Evolutionary conservation across 1,284 basidiomycete genomes (phyloP).

Genomic region (Kalmanozyma brasiliensis): DNA sequence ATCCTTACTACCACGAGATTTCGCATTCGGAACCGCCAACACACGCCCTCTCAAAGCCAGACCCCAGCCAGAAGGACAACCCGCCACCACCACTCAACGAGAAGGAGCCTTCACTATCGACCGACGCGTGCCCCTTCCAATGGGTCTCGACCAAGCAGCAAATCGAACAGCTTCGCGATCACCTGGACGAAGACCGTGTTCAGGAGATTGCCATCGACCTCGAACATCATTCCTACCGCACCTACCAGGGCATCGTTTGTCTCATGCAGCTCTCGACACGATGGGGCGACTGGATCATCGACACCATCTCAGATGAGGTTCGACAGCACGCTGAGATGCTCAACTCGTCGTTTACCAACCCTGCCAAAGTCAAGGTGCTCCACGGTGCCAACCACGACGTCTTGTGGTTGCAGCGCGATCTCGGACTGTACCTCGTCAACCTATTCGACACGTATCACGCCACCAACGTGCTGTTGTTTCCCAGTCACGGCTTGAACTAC

Average conservation of each 20-base stretch:
- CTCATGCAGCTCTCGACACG: conserved; percentile 86
- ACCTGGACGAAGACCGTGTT: conserved; percentile 69
- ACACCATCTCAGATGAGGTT: conserved; percentile 76
- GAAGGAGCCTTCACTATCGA: conserved; percentile 69
- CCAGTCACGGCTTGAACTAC: conserved; percentile 82
- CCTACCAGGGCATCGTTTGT: conserved; percentile 87
- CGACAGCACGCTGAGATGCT: conserved; percentile 78
- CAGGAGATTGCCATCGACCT: conserved; percentile 91
- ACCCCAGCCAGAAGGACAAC: conserved; percentile 19
- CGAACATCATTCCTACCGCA: conserved; percentile 88
- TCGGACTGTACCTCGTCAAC: conserved; percentile 91
- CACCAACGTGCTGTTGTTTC: conserved; percentile 78
- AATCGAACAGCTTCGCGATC: conserved; percentile 76
- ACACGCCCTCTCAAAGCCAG: conserved; percentile 64
- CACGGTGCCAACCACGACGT: conserved; percentile 96
- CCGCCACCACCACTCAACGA: conserved; percentile 54
- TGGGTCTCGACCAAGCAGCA: conserved; percentile 77
- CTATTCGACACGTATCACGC: conserved; percentile 97
- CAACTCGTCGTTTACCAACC: conserved; percentile 80
- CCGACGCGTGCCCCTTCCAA: conserved; percentile 78
- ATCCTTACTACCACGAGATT: conserved; percentile 65
- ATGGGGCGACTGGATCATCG: conserved; percentile 86
- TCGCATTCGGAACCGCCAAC: conserved; percentile 40
- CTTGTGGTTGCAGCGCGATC: conserved; percentile 94
- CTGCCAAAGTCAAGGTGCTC: conserved; percentile 80